Base-by-base conservation (phyloP, 768 basidiomycete genomes). In the Rhizopogon rudus region DNA sequence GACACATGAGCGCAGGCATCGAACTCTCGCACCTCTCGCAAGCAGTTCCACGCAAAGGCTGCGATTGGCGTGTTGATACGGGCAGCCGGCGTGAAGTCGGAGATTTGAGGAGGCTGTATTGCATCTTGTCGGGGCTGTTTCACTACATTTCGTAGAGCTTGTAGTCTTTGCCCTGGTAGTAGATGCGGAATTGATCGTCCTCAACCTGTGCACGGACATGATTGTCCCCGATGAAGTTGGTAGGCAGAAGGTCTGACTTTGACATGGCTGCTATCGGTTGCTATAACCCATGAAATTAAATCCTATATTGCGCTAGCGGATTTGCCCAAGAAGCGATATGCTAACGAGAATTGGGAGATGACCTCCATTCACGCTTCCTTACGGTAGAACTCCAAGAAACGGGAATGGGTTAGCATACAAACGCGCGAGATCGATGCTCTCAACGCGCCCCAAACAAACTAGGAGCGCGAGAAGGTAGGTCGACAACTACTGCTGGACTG, bases 401-500 rank as follows among this genome's bases (percentile, higher is more conserved):
- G 2, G 20, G 20, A 20, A 20, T 20, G 25, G 25, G 25, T 25
- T 25, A 25, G 25, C 25, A 25, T 25, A 4, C 4, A 25, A 25
- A 25, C 25, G 4, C 3, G 4, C 3, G 4, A 25, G 25, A 25
- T 25, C 3, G 25, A 25, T 25, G 25, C 25, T 25, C 3, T 25
- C 25, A 25, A 20, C 20, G 20, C 20, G 25, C 25, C 4, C 25
- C 25, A 5, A 25, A 25, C 4, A 5, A 25, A 25, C 25, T 4
- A 25, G 25, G 25, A 25, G 4, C 1, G 25, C 4, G 4, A 5
- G 25, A 25, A 4, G 25, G 25, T 25, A 25, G 25, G 25, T 5
- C 4, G 25, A 25, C 3, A 4, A 4, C 25, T 25, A 25, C 25
- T 5, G 58, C 90, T 86, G 4, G 88, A 88, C 25, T 25, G 25